Evolutionary conservation across 1,284 basidiomycete genomes (phyloP), one percentile per base, ranked within the genome.

Genomic region (Tylopilus sp.): DNA sequence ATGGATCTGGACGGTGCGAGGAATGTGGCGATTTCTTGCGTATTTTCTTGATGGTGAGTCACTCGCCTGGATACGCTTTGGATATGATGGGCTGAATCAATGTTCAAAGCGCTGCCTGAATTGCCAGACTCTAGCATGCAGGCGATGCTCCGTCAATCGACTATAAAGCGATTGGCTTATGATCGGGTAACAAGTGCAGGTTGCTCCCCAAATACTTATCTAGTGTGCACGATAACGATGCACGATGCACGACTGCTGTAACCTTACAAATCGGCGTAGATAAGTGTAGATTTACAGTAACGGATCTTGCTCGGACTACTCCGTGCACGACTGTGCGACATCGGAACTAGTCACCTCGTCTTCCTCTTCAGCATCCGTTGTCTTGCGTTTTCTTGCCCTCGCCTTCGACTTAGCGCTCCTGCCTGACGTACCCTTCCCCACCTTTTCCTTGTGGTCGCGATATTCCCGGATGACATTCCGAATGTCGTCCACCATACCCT

Each of bases 31-130:
- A 58, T 40, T 21, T 52, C 38, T 52, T 68, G 35, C 50, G 38
- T 8, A 2, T 46, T 3, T 74, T 57, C 52, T 58, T 70, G 28
- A 63, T 70, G 55, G 73, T 72, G 34, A 57, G 67, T 55, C 33
- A 12, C 18, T 31, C 10, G 4, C 18, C n/a, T 30, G 9, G 4
- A 24, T 14, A 1, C 40, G 3, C 26, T 7, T 3, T 24, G 21
- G 4, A 21, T 17, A 12, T 7, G 2, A 7, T n/a, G 17, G 8
- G n/a, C 37, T 51, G 34, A 52, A 50, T 34, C 18, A 9, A 44
- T 26, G 43, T 15, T 45, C 10, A 17, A 28, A 73, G 73, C 58
- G 64, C 6, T 73, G 73, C 49, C 18, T 7, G 2, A 46, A 46
- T 15, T 73, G 71, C 51, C 57, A 65, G 40, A 51, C 57, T 20